A percentile compares a stretch with the other conserved stretches of the same genome.
These are phyloP conservation scores for Capillidium rhysosporum DNA, from an alignment of 371 early-diverging fungal species.

Conservation along the genomic window DNA sequence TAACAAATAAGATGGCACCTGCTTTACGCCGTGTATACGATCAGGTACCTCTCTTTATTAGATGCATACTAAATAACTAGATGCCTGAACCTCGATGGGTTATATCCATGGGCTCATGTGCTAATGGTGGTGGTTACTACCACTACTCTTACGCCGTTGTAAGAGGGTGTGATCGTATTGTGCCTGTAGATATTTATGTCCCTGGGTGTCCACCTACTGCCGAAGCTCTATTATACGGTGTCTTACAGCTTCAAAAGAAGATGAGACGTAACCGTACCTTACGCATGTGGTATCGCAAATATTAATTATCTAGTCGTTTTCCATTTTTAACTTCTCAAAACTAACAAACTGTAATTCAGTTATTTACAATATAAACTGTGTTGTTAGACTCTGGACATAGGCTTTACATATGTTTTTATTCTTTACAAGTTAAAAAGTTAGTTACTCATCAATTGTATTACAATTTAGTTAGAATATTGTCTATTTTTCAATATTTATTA, in stretches of 20 bases:
- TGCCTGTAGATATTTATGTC: conserved; percentile 92
- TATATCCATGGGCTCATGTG: conserved; percentile 95
- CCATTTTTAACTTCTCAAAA: too few species aligned
- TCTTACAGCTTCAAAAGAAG: conserved; percentile 94
- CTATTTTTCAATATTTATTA: too few species aligned
- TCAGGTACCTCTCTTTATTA: conserved; percentile 25
- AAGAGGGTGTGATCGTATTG: conserved; percentile 90
- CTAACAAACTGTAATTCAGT: too few species aligned
- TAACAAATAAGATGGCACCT: conserved; percentile 98
- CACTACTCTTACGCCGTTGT: conserved; percentile 95
- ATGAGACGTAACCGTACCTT: conserved; percentile 43
- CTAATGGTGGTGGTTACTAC: conserved; percentile 98
- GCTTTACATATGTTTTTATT: too few species aligned
- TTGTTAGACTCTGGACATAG: too few species aligned
- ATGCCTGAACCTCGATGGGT: conserved; percentile 98
- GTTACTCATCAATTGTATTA: too few species aligned
- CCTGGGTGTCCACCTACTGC: conserved; percentile 97
- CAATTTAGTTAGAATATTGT: too few species aligned
- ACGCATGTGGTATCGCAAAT: conserved; percentile 23
- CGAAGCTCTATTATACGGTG: conserved; percentile 89
- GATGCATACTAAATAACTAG: conserved; percentile 15
- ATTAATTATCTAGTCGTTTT: background rate
- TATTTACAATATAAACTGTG: too few species aligned
- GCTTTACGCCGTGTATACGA: conserved; percentile 90
- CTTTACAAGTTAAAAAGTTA: too few species aligned